A percentile compares a stretch with the other conserved stretches of the same genome.
Evolutionary conservation across 768 basidiomycete species (phyloP).

Genomic region (Pseudohyphozyma bogoriensis): DNA sequence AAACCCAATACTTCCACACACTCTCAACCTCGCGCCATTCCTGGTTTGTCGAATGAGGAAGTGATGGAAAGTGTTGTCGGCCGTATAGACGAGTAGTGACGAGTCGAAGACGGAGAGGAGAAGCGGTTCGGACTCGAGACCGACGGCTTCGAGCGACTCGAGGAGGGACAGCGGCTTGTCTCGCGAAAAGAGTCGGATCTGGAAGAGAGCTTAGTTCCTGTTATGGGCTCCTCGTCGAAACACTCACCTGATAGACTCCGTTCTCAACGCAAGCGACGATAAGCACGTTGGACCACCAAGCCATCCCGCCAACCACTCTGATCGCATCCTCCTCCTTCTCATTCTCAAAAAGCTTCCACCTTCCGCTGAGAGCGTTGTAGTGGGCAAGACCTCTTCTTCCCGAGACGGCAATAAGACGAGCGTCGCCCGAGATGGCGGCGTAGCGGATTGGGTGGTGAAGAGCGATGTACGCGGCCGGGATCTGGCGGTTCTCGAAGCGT

Average conservation of each 20-base stretch:
- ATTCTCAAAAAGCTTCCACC: slow-evolving; percentile 84
- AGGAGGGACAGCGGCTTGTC: slow-evolving; percentile 76
- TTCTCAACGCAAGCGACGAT: slow-evolving; percentile 73
- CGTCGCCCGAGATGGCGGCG: slow-evolving; percentile 80
- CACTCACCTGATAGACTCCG: slow-evolving; percentile 64
- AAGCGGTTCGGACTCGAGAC: slow-evolving; percentile 63
- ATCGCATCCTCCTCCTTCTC: slow-evolving; percentile 79
- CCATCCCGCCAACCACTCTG: slow-evolving; percentile 72
- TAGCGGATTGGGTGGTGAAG: slow-evolving; percentile 91
- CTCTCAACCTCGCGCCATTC: slow-evolving; percentile 57
- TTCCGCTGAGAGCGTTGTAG: slow-evolving; percentile 84
- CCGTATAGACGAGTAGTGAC: slow-evolving; percentile 84
- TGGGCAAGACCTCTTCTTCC: slow-evolving; percentile 83
- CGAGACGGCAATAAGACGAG: slow-evolving; percentile 81
- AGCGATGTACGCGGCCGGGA: slow-evolving; percentile 77
- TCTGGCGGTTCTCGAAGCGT: slow-evolving; percentile 43
- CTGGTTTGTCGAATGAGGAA: slow-evolving; percentile 75
- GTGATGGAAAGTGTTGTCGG: slow-evolving; percentile 86
- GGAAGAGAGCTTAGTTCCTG: slow-evolving; percentile 1
- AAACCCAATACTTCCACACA: slow-evolving; percentile 93
- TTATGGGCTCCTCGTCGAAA: too few relatives aligned
- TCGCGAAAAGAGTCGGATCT: slow-evolving; percentile 90
- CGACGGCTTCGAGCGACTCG: slow-evolving; percentile 71
- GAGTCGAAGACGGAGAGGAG: slow-evolving; percentile 89
- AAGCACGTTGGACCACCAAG: slow-evolving; percentile 95